A percentile compares a stretch with the other conserved stretches of the same genome.
phyloP scores from a whole-genome alignment of 352 stramenopile species.

The Phytophthora aleatoria region DNA sequence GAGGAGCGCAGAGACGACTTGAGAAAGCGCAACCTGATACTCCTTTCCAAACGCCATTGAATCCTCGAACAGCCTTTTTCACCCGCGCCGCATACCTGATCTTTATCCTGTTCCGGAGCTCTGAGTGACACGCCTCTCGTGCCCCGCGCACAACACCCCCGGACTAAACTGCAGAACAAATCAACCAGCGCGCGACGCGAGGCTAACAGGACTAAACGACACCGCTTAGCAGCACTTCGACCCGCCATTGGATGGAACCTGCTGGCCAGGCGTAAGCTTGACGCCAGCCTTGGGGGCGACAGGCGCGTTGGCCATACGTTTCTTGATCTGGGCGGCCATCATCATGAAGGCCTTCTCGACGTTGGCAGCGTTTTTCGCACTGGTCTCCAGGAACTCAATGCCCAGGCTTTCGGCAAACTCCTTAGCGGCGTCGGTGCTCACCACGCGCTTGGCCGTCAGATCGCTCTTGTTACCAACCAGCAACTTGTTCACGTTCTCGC shows the following conservation, averaged over 20 bases:
- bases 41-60: conserved; percentile 23
- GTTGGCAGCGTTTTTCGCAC: conserved; percentile 89
- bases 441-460: conserved; percentile 92
- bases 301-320: conserved; percentile 88
- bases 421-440: conserved; percentile 94
- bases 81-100: conserved; percentile 25
- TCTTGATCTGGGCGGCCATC: conserved; percentile 93
- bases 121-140: conserved; percentile 11
- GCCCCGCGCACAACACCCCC: conserved; percentile 22
- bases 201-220: conserved; percentile 52
- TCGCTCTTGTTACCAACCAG: conserved; percentile 99
- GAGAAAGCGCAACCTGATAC: conserved; percentile 11
- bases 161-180: conserved; percentile 29
- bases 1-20: conserved; percentile 13
- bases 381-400: conserved; percentile 91
- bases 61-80: conserved; percentile 34
- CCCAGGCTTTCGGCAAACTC: conserved; percentile 88
- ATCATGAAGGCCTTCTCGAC: conserved; percentile 93
- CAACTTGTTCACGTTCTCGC: conserved; percentile 97
- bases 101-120: conserved; percentile 28
- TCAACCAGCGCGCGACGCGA: conserved; percentile 24
- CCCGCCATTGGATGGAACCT: conserved; percentile 70
- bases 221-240: conserved; percentile 85
- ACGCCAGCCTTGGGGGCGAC: conserved; percentile 72
- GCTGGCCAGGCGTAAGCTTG: conserved; percentile 62